Evolutionary conservation across 768 basidiomycete species (phyloP), one percentile per base, ranked within the genome.

Genomic region (Crassisporium funariophilum): DNA sequence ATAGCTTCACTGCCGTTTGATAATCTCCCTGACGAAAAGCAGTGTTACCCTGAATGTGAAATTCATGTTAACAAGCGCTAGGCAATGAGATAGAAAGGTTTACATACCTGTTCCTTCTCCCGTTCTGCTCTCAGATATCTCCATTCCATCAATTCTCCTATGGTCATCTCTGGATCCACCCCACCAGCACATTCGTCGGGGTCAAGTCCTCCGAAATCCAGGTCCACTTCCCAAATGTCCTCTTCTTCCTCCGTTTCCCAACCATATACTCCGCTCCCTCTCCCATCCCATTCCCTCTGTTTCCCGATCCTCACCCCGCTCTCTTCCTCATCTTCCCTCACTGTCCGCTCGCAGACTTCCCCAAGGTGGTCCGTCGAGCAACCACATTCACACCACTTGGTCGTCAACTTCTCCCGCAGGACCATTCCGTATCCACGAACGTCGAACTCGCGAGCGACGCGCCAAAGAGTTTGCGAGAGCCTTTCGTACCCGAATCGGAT

Each of bases 351-450:
- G 52, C 87, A 88, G 12, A 88, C 86, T 60, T 88, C 86, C 1
- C 84, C 82, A 10, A 88, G 68, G 57, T 88, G 85, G 60, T 87
- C 86, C 20, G 86, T 87, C 38, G 85, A 87, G 59, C 86, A 88
- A 1, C 86, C 86, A 64, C 86, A 88, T 48, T 87, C 86, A 59
- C 86, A 88, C 86, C 87, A 88, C 55, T 87, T 88, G 4, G 73
- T 76, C 10, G 81, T 83, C 42, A 88, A 63, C 64, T 88, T 88
- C 53, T 88, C 87, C 21, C 84, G 70, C 23, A 88, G 67, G 11
- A 87, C 79, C 25, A 73, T 68, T 0, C 86, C 86, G 53, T 87
- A 88, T 9, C 87, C 86, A 21, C 81, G 75, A 2, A 86, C 81
- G 55, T 86, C 83, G 49, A 87, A 87, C 57, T 88, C 86, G 22